phyloP scores from a whole-genome alignment of 768 basidiomycete genomes.

The Tylopilus subfusipes region DNA sequence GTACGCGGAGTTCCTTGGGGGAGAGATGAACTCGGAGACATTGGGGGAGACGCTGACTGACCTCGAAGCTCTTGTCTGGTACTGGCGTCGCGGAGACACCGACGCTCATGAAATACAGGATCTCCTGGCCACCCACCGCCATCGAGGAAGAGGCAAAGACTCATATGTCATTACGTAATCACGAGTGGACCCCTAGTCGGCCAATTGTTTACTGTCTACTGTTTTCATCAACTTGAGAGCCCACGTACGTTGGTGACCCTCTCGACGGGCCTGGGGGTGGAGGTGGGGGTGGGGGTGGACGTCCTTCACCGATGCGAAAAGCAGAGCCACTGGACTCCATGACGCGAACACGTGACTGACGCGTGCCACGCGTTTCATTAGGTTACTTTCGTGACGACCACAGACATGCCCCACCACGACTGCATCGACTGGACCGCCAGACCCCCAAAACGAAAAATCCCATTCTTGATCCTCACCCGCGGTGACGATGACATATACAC shows the following conservation, averaged over 20 bases:
- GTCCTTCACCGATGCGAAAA: too few species aligned
- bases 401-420: slow-evolving; percentile 25
- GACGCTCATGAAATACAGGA: slow-evolving; percentile 29
- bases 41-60: neutral
- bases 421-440: slow-evolving; percentile 24
- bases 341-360: slow-evolving; percentile 10
- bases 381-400: neutral
- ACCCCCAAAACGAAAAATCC: slow-evolving; percentile 20
- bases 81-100: slow-evolving; percentile 12
- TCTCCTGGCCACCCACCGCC: slow-evolving; percentile 13
- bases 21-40: neutral
- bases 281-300: too few species aligned
- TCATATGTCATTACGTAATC: slow-evolving; percentile 13
- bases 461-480: slow-evolving; percentile 16
- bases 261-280: too few species aligned
- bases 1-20: slow-evolving; percentile 50
- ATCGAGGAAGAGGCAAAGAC: neutral
- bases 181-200: too few species aligned
- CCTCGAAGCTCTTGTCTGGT: slow-evolving; percentile 29
- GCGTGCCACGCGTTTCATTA: slow-evolving; percentile 6
- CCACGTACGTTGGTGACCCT: too few species aligned
- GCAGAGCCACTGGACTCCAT: too few species aligned
- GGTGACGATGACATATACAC: slow-evolving; percentile 21
- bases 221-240: too few species aligned
- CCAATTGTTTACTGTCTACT: too few species aligned